phyloP scores from a whole-genome alignment of 2,329 filamentous ascomycete genomes.

The Mycosphaerella arachidis region DNA sequence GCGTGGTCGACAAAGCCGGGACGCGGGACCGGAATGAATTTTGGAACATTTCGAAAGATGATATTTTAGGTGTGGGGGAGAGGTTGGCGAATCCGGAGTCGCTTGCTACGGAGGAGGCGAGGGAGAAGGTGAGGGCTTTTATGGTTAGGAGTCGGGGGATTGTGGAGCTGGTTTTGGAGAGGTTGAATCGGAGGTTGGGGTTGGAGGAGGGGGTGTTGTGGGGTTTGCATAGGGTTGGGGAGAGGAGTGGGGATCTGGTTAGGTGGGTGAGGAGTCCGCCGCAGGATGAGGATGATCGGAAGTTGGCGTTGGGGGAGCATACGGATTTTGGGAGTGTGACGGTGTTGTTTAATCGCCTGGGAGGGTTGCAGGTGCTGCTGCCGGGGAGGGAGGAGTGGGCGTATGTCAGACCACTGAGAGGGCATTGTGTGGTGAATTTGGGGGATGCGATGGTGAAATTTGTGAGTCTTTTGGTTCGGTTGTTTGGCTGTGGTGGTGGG shows the following conservation, averaged over 20 bases:
- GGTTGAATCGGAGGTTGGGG: constrained; percentile 43
- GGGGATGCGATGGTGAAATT: constrained; percentile 40
- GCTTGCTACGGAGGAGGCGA: constrained; percentile 32
- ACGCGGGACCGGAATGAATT: constrained; percentile 52
- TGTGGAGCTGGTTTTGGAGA: constrained; percentile 41
- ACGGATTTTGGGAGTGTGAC: constrained; percentile 56
- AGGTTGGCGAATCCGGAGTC: constrained; percentile 41
- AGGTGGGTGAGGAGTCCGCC: constrained; percentile 35
- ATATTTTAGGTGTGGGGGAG: constrained; percentile 38
- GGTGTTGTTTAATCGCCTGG: constrained; percentile 53
- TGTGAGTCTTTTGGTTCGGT: background rate
- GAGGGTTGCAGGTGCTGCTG: constrained; percentile 51
- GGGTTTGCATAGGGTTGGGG: constrained; percentile 44
- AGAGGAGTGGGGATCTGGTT: constrained; percentile 50
- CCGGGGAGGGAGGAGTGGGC: constrained; percentile 39
- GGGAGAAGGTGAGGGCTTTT: constrained; percentile 40
- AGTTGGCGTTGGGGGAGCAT: constrained; percentile 44
- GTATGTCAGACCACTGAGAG: constrained; percentile 50
- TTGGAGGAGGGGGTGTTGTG: constrained; percentile 41
- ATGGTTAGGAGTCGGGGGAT: constrained; percentile 44
- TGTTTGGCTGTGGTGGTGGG: no score
- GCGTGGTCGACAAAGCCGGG: constrained; percentile 45
- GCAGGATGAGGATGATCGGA: background rate
- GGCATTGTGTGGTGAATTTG: constrained; percentile 47
- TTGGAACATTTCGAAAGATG: constrained; percentile 54